phyloP scores from a whole-genome alignment of 2,329 filamentous ascomycete genomes.

The Lecanicillium sp. region DNA sequence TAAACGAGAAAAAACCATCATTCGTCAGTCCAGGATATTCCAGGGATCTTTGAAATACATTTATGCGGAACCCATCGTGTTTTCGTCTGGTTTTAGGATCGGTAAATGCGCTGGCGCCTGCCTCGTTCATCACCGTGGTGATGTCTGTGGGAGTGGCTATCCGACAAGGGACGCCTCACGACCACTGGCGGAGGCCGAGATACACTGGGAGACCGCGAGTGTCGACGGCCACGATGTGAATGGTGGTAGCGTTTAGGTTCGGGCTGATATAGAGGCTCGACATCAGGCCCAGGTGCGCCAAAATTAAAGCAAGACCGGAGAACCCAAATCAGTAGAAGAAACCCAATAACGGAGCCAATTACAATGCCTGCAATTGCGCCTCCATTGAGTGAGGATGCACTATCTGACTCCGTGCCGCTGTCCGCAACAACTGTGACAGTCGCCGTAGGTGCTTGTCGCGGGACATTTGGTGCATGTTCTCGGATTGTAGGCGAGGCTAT shows the following conservation, averaged over 20 bases:
- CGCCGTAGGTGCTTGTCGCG: conserved; percentile 3
- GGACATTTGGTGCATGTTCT: no score
- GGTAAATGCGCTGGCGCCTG: no score
- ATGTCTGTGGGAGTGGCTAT: no score
- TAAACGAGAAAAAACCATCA: no score
- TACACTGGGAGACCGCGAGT: conserved; percentile 14
- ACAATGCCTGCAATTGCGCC: conserved; percentile 45
- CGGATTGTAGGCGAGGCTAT: no score
- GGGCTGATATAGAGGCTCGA: conserved; percentile 22
- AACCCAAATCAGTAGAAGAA: conserved; percentile 38
- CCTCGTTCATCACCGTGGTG: no score
- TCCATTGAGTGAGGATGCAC: conserved; percentile 26
- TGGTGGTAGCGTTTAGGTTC: conserved; percentile 19
- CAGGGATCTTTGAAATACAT: no score
- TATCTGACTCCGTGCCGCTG: conserved; percentile 11
- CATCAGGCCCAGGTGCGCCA: conserved; percentile 24
- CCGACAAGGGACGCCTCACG: background rate
- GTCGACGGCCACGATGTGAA: conserved; percentile 12
- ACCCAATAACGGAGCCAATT: conserved; percentile 37
- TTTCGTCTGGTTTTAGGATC: no score
- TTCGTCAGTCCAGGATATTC: no score
- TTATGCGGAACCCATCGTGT: no score
- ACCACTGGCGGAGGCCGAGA: conserved; percentile 17
- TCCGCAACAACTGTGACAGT: conserved; percentile 23
- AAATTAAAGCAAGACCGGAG: conserved; percentile 33